These are phyloP conservation scores for Cryptosporidium tyzzeri DNA, from an alignment of 169 alveolate species.

Conservation along the genomic window DNA sequence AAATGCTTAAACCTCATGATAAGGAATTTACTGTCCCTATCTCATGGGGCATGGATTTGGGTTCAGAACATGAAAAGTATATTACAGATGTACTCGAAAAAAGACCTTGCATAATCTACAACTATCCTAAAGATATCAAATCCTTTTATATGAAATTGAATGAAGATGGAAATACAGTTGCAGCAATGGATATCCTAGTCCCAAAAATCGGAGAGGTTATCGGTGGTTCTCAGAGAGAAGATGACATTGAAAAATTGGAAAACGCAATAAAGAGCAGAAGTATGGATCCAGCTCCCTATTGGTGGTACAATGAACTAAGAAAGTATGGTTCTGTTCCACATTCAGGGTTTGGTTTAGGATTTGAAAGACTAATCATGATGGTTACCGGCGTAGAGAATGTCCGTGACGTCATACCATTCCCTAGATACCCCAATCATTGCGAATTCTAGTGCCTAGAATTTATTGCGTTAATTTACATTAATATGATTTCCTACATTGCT, in stretches of 20 bases:
- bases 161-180: constrained; percentile 95
- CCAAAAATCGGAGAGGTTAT: constrained; percentile 98
- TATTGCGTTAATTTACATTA: neutral
- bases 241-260: constrained; percentile 91
- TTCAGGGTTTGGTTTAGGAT: constrained; percentile 99
- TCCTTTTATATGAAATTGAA: constrained; percentile 96
- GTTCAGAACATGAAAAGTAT: constrained; percentile 97
- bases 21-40: constrained; percentile 74
- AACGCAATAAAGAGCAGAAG: constrained; percentile 90
- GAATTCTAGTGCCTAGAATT: constrained; percentile 87
- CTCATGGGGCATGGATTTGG: constrained; percentile 97
- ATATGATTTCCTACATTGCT: neutral
- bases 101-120: constrained; percentile 96
- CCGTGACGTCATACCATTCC: constrained; percentile 99
- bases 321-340: constrained; percentile 97
- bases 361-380: constrained; percentile 97
- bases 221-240: constrained; percentile 99
- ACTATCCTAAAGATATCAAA: constrained; percentile 98
- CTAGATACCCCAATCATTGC: constrained; percentile 96
- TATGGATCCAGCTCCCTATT: constrained; percentile 86
- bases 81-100: constrained; percentile 95
- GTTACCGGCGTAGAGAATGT: constrained; percentile 99
- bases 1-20: constrained; percentile 85
- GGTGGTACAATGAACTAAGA: constrained; percentile 94
- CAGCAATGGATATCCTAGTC: constrained; percentile 97